These are phyloP conservation scores for Ophiognomonia clavigignenti-juglandacearum DNA, from an alignment of 2,329 filamentous ascomycete genomes.

Conservation along the genomic window DNA sequence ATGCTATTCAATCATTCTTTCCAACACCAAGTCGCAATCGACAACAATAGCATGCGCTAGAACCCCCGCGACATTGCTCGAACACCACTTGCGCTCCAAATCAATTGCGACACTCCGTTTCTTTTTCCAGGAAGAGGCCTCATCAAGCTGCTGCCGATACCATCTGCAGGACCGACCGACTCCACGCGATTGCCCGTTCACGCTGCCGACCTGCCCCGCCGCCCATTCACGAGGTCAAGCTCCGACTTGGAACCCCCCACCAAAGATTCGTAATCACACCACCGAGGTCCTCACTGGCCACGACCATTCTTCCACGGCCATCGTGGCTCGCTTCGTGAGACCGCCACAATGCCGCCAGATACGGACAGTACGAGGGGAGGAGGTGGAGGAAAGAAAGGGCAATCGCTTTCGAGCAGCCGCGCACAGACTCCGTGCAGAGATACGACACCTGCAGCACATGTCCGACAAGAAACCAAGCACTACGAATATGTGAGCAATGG, in stretches of 20 bases:
- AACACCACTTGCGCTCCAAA: not conserved
- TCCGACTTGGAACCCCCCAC: not conserved
- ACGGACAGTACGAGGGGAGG: slow-evolving; percentile 5
- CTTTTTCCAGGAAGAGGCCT: too few relatives aligned
- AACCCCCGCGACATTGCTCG: not conserved
- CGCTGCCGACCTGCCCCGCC: too few relatives aligned
- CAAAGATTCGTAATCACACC: not conserved
- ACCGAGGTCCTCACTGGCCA: not conserved
- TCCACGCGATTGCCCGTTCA: too few relatives aligned
- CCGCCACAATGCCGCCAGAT: slow-evolving; percentile 11
- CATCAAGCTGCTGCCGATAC: too few relatives aligned
- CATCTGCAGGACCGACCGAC: too few relatives aligned
- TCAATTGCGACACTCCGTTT: too few relatives aligned
- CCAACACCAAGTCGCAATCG: not conserved
- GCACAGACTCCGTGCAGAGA: slow-evolving; percentile 24
- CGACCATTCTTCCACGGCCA: not conserved
- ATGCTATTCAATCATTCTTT: too few relatives aligned
- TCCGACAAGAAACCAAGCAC: too few relatives aligned
- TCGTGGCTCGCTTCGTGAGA: not conserved
- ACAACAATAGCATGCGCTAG: slow-evolving; percentile 2
- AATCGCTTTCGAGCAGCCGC: slow-evolving; percentile 15
- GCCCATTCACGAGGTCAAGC: not conserved
- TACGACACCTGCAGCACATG: slow-evolving; percentile 15
- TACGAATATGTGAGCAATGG: slow-evolving; percentile 34
- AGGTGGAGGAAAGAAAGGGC: slow-evolving; percentile 7